Base-by-base conservation (phyloP, 331 rosid species). In the Ulmus americana region DNA sequence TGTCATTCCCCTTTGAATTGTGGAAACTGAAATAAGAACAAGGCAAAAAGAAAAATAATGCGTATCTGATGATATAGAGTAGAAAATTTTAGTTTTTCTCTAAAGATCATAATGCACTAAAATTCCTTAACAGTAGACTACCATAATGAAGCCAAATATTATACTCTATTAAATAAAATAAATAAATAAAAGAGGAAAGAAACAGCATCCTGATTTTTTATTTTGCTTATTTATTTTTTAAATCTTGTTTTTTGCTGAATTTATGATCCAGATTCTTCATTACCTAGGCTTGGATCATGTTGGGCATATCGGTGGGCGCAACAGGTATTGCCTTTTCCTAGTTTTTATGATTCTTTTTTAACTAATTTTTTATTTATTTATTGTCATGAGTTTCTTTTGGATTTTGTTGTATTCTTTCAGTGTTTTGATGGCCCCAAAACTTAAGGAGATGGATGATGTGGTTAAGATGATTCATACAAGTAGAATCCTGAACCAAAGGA, bases 261-360 rank as follows among this genome's bases (percentile, higher is more conserved):
- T 72, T 74, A 56, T 62, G 60, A 81, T 86, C 80, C 86, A 92
- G 98, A 86, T 92, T 82, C 95, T 92, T 77, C 98, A 92, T 87
- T 92, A 86, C 78, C 85, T 92, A 81, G 98, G 96, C 61, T 79
- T 92, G 87, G 98, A 92, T 81, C 98, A 92, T 76, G 91, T 89
- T 61, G 98, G 98, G 61, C 98, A 92, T 76, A 79, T 77, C 74
- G 98, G 98, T 74, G 98, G 98, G 57, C 89, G 96, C 63, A 86
- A 64, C 74, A 89, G 98, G 98, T 92, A 43, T 46, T 44, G 5
- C 12, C 11, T 65, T 64, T 39, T 35, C 52, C 45, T 64, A 53
- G 60, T 70, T 75, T 51, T 56, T 74, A 15, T 63, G 48, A 18
- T 54, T 44, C 68, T 38, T 67, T 39, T 58, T 61, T 68, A 39